A percentile compares a stretch with the other conserved stretches of the same genome.
phyloP scores from a whole-genome alignment of 352 stramenopile species.

The Phytopythium delawarense region DNA sequence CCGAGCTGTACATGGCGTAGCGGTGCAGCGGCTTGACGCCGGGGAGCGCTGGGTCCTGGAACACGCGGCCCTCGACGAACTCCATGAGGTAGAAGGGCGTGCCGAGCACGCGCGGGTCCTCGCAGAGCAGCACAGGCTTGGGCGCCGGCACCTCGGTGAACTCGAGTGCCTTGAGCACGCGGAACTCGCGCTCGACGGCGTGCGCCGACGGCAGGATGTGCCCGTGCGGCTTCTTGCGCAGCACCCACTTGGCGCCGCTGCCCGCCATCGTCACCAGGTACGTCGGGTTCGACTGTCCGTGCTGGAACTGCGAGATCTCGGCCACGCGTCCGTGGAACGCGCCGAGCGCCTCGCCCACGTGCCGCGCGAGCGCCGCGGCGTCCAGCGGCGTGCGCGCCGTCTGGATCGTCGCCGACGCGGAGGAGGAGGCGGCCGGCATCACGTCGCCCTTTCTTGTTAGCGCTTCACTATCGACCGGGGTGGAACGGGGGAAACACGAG shows the following conservation, averaged over 20 bases:
- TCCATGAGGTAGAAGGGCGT: slow-evolving; percentile 85
- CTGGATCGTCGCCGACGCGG: slow-evolving; percentile 25
- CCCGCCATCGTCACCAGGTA: slow-evolving; percentile 68
- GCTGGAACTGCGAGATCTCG: slow-evolving; percentile 75
- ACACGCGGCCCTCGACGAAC: slow-evolving; percentile 70
- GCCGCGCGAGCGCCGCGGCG: slow-evolving; percentile 35
- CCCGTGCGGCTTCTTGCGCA: slow-evolving; percentile 83
- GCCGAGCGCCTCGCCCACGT: slow-evolving; percentile 47
- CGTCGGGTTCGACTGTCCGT: slow-evolving; percentile 88
- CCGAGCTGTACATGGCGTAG: slow-evolving; percentile 79
- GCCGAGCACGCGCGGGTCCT: slow-evolving; percentile 55
- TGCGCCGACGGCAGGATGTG: slow-evolving; percentile 78
- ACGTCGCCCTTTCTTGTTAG: background rate
- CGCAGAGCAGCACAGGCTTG: slow-evolving; percentile 60
- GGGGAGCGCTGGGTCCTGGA: slow-evolving; percentile 61
- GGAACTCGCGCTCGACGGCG: slow-evolving; percentile 77
- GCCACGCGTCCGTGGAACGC: slow-evolving; percentile 45
- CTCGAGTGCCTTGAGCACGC: slow-evolving; percentile 60
- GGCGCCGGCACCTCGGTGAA: slow-evolving; percentile 64
- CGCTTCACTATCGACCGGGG: background rate
- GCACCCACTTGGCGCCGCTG: slow-evolving; percentile 59
- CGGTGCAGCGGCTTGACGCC: slow-evolving; percentile 65
- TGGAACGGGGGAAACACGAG: background rate
- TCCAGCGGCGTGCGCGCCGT: slow-evolving; percentile 57
- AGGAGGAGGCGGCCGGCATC: background rate